Evolutionary conservation across 106 monocot genomes (phyloP), one percentile per base, ranked within the genome.

Genomic region (Acorus calamus): DNA sequence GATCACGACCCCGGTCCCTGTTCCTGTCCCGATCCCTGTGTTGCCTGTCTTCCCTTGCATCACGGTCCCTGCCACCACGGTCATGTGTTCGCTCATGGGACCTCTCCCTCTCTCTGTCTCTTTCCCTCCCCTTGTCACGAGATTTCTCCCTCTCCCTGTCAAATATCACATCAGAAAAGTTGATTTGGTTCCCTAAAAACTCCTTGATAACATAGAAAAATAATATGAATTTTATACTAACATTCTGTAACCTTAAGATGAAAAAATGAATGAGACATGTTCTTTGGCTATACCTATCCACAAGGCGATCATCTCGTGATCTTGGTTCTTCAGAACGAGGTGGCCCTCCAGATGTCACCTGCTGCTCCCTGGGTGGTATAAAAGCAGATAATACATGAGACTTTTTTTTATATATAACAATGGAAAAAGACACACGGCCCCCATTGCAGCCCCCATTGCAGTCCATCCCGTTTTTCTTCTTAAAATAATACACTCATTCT

Each of bases 281-380:
- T 28, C 28, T 28, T 28, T 46, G 45, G 44, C 7, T 46, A 12
- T 51, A 89, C 87, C 89, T 60, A 10, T 89, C 93, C 42, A 69
- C 62, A 53, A 73, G 71, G 12, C 74, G 81, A 42, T 86, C 86
- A 61, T 86, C 89, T 43, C 84, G 77, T 42, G 58, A 65, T 65
- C 81, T 89, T 53, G 94, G 81, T 68, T 94, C 94, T 71, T 94
- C 94, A 2, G 86, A 81, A 74, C 81, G 81, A 7, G 70, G 69
- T 47, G 66, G 66, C 8, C 60, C 77, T 4, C 80, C 77, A 51
- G 88, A 74, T 56, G 79, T 61, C 53, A 50, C n/a, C 28, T 83
- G 89, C 51, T 78, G 89, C 14, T 91, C 90, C 82, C 89, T 87
- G 82, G 52, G 28, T 28, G 28, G 28, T 28, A 28, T 1, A 28